phyloP scores from a whole-genome alignment of 768 basidiomycete species.

The Pisolithus albus region DNA sequence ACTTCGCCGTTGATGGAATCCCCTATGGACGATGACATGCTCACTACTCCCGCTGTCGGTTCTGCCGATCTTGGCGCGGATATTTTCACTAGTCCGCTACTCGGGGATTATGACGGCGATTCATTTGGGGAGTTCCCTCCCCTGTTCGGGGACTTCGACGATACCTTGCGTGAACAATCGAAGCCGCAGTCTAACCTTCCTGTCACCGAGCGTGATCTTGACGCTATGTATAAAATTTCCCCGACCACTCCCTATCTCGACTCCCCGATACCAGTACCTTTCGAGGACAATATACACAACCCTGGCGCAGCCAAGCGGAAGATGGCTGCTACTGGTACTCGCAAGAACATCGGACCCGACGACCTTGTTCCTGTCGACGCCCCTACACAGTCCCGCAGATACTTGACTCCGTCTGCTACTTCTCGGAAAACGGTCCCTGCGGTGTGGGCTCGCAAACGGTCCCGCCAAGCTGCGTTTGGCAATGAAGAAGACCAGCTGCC shows the following conservation, averaged over 20 bases:
- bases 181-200: slow-evolving; percentile 10
- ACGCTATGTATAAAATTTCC: slow-evolving; percentile 41
- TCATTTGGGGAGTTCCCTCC: slow-evolving; percentile 28
- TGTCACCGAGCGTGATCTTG: slow-evolving; percentile 24
- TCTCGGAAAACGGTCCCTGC: slow-evolving; percentile 76
- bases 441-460: slow-evolving; percentile 61
- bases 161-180: slow-evolving; percentile 9
- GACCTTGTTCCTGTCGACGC: slow-evolving; percentile 65
- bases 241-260: slow-evolving; percentile 47
- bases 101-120: slow-evolving; percentile 30
- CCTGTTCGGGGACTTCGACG: slow-evolving; percentile 24
- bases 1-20: slow-evolving; percentile 45
- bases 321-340: slow-evolving; percentile 52
- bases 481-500: slow-evolving; percentile 47
- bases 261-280: slow-evolving; percentile 26
- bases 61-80: slow-evolving; percentile 30
- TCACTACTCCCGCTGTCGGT: slow-evolving; percentile 37
- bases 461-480: slow-evolving; percentile 39
- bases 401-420: slow-evolving; percentile 63
- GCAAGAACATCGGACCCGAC: slow-evolving; percentile 61
- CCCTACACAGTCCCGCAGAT: slow-evolving; percentile 74
- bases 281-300: slow-evolving; percentile 10
- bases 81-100: slow-evolving; percentile 36
- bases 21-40: slow-evolving; percentile 39
- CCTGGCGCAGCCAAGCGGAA: slow-evolving; percentile 27